These are phyloP conservation scores for Pseudozyma thailandica DNA, from an alignment of 1,284 basidiomycete species.

Conservation along the genomic window DNA sequence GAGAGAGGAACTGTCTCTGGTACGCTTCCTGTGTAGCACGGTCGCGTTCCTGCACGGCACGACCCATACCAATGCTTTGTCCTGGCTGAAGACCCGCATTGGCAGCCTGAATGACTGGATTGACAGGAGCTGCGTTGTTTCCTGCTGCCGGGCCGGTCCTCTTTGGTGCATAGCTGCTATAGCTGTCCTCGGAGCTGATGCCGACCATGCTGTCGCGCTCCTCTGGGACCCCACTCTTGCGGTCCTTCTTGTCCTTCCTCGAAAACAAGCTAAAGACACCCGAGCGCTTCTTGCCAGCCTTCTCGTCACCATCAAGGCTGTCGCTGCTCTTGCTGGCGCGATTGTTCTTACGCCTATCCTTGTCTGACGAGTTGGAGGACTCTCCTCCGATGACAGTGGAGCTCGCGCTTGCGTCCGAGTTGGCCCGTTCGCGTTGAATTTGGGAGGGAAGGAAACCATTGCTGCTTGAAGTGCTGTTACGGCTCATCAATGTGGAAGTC, in stretches of 20 bases:
- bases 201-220: conserved; percentile 51
- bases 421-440: conserved; percentile 54
- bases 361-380: conserved; percentile 27
- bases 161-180: conserved; percentile 10
- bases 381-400: conserved; percentile 35
- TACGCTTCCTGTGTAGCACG: conserved; percentile 58
- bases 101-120: conserved; percentile 33
- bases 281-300: conserved; percentile 61
- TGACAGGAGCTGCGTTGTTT: conserved; percentile 4
- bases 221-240: conserved; percentile 56
- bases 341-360: conserved; percentile 50
- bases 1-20: conserved; percentile 56
- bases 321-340: conserved; percentile 49
- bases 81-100: conserved; percentile 41
- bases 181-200: conserved; percentile 51
- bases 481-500: conserved; percentile 29
- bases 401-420: conserved; percentile 51
- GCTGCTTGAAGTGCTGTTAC: conserved; percentile 45
- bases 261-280: conserved; percentile 64
- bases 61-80: conserved; percentile 53
- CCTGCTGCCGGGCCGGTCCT: conserved; percentile 21
- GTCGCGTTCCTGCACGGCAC: conserved; percentile 57
- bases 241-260: conserved; percentile 63
- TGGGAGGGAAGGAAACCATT: conserved; percentile 57
- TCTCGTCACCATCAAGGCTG: conserved; percentile 53